These are phyloP conservation scores for Paradendryphiella salina DNA, from an alignment of 2,329 filamentous ascomycete genomes.

Conservation along the genomic window DNA sequence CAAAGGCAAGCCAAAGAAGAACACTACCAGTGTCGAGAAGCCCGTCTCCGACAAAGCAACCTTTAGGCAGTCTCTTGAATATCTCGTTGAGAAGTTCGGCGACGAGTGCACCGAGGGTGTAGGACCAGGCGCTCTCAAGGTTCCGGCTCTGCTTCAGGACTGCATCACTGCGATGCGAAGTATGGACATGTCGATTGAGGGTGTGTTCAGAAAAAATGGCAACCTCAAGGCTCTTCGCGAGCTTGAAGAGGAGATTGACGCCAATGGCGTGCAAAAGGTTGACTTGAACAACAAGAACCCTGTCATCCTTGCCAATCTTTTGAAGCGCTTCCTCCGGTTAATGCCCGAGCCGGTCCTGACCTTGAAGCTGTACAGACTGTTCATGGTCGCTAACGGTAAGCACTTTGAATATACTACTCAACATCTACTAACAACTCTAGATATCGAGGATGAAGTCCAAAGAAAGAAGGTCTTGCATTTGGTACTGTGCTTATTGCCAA, in stretches of 20 bases:
- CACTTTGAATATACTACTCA: not conserved
- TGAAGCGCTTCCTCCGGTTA: constrained; percentile 94
- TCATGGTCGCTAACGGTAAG: constrained; percentile 81
- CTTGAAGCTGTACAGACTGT: constrained; percentile 89
- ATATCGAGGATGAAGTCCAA: constrained; percentile 79
- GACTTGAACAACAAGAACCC: constrained; percentile 87
- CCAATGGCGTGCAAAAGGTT: constrained; percentile 79
- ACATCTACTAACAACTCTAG: constrained; percentile 43
- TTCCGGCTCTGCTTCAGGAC: constrained; percentile 94
- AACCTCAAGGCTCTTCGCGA: constrained; percentile 95
- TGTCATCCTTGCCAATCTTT: constrained; percentile 86
- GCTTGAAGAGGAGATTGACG: constrained; percentile 81
- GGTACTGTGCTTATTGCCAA: constrained; percentile 88
- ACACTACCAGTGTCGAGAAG: constrained; percentile 56
- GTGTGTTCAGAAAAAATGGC: constrained; percentile 98
- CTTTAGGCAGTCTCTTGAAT: constrained; percentile 86
- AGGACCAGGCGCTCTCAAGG: constrained; percentile 83
- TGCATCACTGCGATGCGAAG: constrained; percentile 92
- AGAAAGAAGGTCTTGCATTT: constrained; percentile 85
- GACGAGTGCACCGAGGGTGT: constrained; percentile 98
- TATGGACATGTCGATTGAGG: constrained; percentile 98
- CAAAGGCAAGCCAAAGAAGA: constrained; percentile 75
- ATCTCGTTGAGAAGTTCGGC: constrained; percentile 88
- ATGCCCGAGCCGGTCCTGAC: constrained; percentile 94
- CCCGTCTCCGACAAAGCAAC: constrained; percentile 68